Base-by-base conservation (phyloP, 2,329 filamentous ascomycete species). In the Fusarium sp. region DNA sequence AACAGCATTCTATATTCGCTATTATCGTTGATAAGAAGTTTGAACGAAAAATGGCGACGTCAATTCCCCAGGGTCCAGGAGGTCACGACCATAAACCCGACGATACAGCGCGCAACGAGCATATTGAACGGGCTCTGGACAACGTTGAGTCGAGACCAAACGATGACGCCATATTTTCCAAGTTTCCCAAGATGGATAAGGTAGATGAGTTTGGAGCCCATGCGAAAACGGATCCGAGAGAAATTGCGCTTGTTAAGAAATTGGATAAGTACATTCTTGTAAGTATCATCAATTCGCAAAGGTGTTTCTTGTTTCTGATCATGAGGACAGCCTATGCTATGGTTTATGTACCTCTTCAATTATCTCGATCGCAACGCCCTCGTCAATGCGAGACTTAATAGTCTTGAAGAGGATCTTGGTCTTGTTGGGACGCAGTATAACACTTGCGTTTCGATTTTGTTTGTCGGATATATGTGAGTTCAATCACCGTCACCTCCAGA, bases 331-430 rank as follows among this genome's bases (percentile, higher is more conserved):
- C 79, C 79, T 0, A 80, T 80, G 58, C 31, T 81, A 4, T 81
- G 80, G 71, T 69, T 79, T 13, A 83, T 85, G 77, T 85, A 84
- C n/a, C 80, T 81, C 2, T 74, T 82, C 39, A 81, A 81, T 39
- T 81, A 81, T 42, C 79, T 86, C 4, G 86, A 88, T 65, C 80
- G 85, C 18, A 87, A 87, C 56, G 87, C 89, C 41, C 87, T 90
- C 61, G 87, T 88, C 8, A 86, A 87, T 22, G 88, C 88, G 4
- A 81, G 84, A 29, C 77, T 90, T 7, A 85, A 88, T 62, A 86
- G 86, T 3, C 78, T 91, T 3, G 84, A 88, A 45, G 80, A 84
- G 9, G 87, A 90, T 46, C 78, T 90, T 3, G 79, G 82, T 2
- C 77, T 90, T 33, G 76, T 78, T 1, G 84, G 83, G 8, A 68